These are phyloP conservation scores for Flaveria linearis DNA, from an alignment of 129 eudicot genomes.

Conservation along the genomic window DNA sequence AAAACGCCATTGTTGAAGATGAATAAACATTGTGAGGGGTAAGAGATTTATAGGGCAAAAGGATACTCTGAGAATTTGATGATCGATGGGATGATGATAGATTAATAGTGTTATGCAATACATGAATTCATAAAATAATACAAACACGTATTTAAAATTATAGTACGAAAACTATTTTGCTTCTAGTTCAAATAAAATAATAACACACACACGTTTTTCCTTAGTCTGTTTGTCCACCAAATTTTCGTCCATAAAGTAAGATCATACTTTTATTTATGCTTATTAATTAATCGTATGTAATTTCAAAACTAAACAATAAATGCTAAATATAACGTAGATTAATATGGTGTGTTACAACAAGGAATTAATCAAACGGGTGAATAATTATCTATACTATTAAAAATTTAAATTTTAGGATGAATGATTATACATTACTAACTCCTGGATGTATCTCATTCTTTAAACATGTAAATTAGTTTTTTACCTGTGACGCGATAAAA, in stretches of 20 bases:
- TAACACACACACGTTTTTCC: conserved; percentile 1
- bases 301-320: not conserved
- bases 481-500: no score
- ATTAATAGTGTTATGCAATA: not conserved
- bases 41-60: conserved; percentile 31
- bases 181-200: not conserved
- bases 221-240: conserved; percentile 1
- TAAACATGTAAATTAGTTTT: no score
- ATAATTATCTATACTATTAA: no score
- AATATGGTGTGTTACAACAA: not conserved
- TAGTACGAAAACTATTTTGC: not conserved
- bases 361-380: no score
- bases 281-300: not conserved
- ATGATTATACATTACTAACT: no score
- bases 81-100: no score
- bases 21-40: not conserved
- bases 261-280: conserved; percentile 8
- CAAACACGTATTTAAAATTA: not conserved
- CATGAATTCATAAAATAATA: not conserved
- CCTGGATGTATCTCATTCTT: no score
- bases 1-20: conserved; percentile 21
- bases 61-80: not conserved
- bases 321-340: not conserved
- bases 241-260: conserved; percentile 14
- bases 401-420: no score